Conservation (phyloP, 495 filamentous ascomycete species). For the Lophiotrema nucula region DNA sequence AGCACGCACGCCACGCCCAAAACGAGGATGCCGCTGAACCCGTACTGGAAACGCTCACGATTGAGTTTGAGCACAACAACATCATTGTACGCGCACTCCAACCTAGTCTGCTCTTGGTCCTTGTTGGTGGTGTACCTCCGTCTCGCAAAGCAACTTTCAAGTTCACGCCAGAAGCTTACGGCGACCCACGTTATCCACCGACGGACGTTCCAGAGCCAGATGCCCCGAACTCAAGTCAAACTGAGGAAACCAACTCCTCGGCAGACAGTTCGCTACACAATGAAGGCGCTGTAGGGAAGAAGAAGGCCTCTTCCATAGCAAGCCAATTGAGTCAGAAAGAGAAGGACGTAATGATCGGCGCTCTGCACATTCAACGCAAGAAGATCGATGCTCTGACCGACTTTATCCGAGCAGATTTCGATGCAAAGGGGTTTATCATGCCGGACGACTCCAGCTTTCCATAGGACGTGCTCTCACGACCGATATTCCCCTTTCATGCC, state of each 20-base stretch:
- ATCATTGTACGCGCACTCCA: constrained; percentile 43
- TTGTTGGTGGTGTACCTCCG: constrained; percentile 43
- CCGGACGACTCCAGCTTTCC: constrained; percentile 38
- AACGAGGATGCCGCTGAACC: neutral
- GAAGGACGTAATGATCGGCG: constrained; percentile 36
- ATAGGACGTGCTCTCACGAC: too few relatives aligned
- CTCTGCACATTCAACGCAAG: constrained; percentile 41
- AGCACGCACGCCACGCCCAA: neutral
- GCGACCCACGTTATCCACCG: constrained; percentile 38
- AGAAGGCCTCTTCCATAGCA: constrained; percentile 17
- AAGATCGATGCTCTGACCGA: constrained; percentile 43
- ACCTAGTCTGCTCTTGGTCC: constrained; percentile 41
- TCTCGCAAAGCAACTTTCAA: constrained; percentile 34
- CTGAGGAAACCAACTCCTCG: neutral
- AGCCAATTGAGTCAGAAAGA: constrained; percentile 34
- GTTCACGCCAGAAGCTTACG: constrained; percentile 35
- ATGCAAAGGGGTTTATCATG: constrained; percentile 41
- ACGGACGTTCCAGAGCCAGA: constrained; percentile 3
- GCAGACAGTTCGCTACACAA: neutral
- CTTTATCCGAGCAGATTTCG: constrained; percentile 37
- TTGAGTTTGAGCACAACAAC: constrained; percentile 41
- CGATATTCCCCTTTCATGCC: too few relatives aligned
- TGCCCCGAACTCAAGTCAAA: neutral
- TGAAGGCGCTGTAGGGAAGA: constrained; percentile 1
- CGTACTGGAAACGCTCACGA: constrained; percentile 40